phyloP scores from a whole-genome alignment of 2,329 filamentous ascomycete species.

The Neurospora crassa region DNA sequence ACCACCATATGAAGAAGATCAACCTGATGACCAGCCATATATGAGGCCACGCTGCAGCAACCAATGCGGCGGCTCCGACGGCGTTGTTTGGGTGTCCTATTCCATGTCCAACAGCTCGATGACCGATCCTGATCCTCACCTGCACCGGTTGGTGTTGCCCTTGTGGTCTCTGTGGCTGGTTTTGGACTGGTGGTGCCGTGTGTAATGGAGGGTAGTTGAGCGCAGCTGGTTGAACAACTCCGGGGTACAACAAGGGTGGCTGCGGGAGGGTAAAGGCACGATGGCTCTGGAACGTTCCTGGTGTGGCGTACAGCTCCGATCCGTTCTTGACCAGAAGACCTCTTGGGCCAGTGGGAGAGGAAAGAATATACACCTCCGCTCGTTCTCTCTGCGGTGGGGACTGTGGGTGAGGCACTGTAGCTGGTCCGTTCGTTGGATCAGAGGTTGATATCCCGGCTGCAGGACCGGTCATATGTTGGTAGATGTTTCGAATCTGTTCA shows the following conservation, averaged over 20 bases:
- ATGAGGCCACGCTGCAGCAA: conserved; percentile 46
- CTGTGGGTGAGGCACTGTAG: conserved; percentile 8
- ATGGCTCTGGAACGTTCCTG: conserved; percentile 12
- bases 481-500: neutral
- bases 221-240: conserved; percentile 2
- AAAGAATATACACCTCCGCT: conserved; percentile 48
- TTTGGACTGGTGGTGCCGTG: conserved; percentile 18
- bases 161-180: conserved; percentile 13
- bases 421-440: conserved; percentile 10
- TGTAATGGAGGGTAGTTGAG: neutral
- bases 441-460: neutral
- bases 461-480: neutral
- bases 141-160: conserved; percentile 13
- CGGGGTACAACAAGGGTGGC: conserved; percentile 13
- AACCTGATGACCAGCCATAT: conserved; percentile 52
- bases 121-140: conserved; percentile 1
- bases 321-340: conserved; percentile 45
- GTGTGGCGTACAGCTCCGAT: conserved; percentile 42
- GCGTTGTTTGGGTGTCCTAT: conserved; percentile 30
- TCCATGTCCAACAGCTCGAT: neutral
- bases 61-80: conserved; percentile 24
- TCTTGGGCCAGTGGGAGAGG: conserved; percentile 49
- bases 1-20: conserved; percentile 54
- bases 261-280: neutral
- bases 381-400: conserved; percentile 23